Conservation (phyloP, 345 rosid species). For the Dovyalis caffra region DNA sequence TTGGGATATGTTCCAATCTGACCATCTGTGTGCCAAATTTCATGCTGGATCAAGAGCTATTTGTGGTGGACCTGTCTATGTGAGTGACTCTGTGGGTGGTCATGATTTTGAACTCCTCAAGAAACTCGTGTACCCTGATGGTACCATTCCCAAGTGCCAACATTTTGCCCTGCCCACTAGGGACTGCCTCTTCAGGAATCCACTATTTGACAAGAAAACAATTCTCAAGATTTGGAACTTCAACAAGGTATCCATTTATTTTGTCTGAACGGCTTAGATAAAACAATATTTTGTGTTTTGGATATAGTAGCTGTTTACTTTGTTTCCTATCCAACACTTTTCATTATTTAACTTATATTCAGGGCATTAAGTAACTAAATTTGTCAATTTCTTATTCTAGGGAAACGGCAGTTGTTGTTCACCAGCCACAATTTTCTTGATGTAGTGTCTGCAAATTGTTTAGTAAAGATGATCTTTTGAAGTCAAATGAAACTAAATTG, state of each 20-base stretch:
- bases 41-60: constrained; percentile 88
- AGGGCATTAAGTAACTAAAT: not conserved
- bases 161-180: constrained; percentile 78
- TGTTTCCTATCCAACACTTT: not conserved
- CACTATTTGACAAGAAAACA: constrained; percentile 68
- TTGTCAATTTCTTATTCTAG: not conserved
- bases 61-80: constrained; percentile 82
- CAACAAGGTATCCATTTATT: constrained; percentile 54
- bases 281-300: not conserved
- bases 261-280: not conserved
- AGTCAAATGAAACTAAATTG: not conserved
- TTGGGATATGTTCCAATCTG: constrained; percentile 99
- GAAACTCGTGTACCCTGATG: constrained; percentile 70
- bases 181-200: constrained; percentile 83
- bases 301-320: not conserved
- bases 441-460: not conserved
- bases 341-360: not conserved
- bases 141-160: constrained; percentile 75
- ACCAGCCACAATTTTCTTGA: not conserved
- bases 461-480: not conserved
- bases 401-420: not conserved
- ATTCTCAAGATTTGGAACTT: constrained; percentile 86
- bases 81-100: constrained; percentile 68
- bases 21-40: constrained; percentile 77
- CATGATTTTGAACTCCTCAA: constrained; percentile 76